Evolutionary conservation across 169 alveolate genomes (phyloP), one percentile per base, ranked within the genome.

Genomic region (Miamiensis avidus): DNA sequence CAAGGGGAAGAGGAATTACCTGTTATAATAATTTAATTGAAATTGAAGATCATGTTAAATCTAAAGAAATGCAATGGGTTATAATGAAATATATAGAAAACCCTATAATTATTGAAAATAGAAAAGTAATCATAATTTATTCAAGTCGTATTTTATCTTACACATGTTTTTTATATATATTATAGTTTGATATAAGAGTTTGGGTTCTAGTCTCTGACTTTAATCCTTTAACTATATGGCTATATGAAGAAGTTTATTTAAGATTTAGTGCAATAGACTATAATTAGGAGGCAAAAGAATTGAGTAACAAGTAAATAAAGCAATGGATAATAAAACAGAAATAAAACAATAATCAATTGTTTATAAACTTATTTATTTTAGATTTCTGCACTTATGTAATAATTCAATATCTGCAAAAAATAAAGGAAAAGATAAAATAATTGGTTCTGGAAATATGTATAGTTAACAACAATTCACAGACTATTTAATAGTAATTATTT

Each of bases 151-250:
- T 65, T 90, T 64, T 82, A 76, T 84, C 74, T 83, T 86, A 31
- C 28, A 79, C 30, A 73, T 73, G 1, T 79, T 49, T 49, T 25
- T 29, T 79, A 16, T 32, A 11, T 11, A 11, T 11, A 11, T 11
- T 11, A 49, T 29, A 79, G 84, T 95, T 96, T 73, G 98, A 96
- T 86, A 94, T 96, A 28, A 87, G 98, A 82, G 83, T 89, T 82
- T 96, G 97, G 97, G 97, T 94, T 26, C 83, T 94, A 74, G 96
- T 96, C 0, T 93, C 96, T 49, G 95, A 92, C 85, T 94, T 95
- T 89, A 93, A 92, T 88, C 98, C 98, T 31, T 87, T 96, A 34
- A 93, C 95, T 31, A 79, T 93, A 30, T 96, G 97, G 96, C 72
- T 91, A 79, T 95, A 91, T 89, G 90, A 89, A 65, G 91, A 91